phyloP scores from a whole-genome alignment of 78 protist genomes.

The Protostelium mycophagum region DNA sequence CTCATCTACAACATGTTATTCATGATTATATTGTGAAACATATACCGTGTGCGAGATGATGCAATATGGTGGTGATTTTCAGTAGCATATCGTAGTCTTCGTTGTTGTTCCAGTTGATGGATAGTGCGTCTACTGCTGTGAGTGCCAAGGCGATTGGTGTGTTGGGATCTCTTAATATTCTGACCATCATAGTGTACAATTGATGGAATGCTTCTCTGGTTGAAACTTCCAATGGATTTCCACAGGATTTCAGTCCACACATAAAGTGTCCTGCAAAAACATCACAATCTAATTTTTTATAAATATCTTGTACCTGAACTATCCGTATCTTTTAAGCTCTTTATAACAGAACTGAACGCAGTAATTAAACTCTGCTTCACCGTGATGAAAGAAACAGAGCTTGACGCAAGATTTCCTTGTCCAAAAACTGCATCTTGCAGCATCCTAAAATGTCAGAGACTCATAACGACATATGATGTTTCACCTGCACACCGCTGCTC shows the following conservation, averaged over 20 bases:
- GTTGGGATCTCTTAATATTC: neutral
- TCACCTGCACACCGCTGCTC: too few species aligned
- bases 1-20: neutral
- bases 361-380: too few species aligned
- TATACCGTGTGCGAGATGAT: neutral
- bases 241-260: neutral
- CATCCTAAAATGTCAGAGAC: too few species aligned
- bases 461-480: too few species aligned
- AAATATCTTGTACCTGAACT: too few species aligned
- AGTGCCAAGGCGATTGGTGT: neutral
- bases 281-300: too few species aligned
- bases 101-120: neutral
- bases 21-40: neutral
- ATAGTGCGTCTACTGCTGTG: neutral
- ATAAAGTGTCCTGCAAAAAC: neutral
- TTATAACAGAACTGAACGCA: too few species aligned
- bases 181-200: neutral
- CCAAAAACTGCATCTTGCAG: too few species aligned
- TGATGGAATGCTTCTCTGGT: neutral
- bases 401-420: too few species aligned
- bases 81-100: neutral
- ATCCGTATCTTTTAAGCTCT: too few species aligned
- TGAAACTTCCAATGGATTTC: neutral
- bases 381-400: too few species aligned
- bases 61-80: neutral